Base-by-base conservation (phyloP, 1,284 basidiomycete species). In the Apiotrichum brassicae region DNA sequence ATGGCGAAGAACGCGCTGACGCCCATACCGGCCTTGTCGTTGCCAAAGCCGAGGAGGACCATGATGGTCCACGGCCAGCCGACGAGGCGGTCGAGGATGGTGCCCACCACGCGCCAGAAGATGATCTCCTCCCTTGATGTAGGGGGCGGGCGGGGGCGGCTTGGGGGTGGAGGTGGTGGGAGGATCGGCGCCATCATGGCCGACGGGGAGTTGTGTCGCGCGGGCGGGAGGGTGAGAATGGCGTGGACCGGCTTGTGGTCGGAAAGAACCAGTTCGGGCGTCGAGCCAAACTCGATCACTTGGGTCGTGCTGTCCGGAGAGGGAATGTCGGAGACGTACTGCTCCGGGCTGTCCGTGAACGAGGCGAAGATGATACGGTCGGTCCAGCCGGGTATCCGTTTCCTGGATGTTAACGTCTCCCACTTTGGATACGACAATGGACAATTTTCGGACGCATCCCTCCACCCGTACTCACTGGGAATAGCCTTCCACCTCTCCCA, bases 281-380 rank as follows among this genome's bases (percentile, higher is more conserved):
- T 66, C 2, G 71, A 67, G 34, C 54, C 53, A 60, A 64, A 70
- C 45, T 63, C 59, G 6, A 53, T 14, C 24, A 72, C 63, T 33
- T 58, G 49, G 14, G 70, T 69, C 3, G 65, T 66, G n/a, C n/a
- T 49, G 6, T 46, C 33, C 6, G 59, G 50, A 3, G 43, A 46
- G 20, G 55, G 42, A 6, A 55, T 37, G 48, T 63, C 38, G 34
- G 59, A 53, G 11, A 58, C 51, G 55, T 56, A 64, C 30, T 65
- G 53, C 39, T 47, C 43, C 7, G 54, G 34, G 1, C 62, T 56
- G 65, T 89, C 87, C n/a, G 79, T 77, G 61, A 85, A 77, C 6
- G 88, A 88, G 2, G 86, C 79, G 68, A 91, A 95, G 59, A 98
- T 76, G 41, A 98, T 82, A 37, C 94, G 81, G 72, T 98, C 94